Percentiles rank a stretch among this genome's conserved stretches.
phyloP scores from a whole-genome alignment of 108 stramenopile genomes.

The Cyclotella distinguenda region DNA sequence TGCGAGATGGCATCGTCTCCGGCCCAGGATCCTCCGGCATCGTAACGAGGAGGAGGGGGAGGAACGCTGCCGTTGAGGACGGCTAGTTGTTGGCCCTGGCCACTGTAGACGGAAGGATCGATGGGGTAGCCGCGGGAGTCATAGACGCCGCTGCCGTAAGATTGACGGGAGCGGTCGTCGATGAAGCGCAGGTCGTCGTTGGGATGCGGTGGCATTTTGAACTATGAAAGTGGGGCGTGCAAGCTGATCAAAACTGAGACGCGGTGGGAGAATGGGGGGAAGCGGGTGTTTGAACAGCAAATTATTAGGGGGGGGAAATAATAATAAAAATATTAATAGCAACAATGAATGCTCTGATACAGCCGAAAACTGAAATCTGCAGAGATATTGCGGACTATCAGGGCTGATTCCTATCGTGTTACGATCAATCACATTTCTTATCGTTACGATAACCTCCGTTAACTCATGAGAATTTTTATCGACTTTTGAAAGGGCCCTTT shows the following conservation, averaged over 20 bases:
- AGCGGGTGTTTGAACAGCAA: too few relatives aligned
- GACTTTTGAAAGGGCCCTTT: too few relatives aligned
- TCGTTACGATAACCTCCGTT: too few relatives aligned
- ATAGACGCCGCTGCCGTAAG: constrained; percentile 27
- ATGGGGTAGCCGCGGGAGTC: constrained; percentile 24
- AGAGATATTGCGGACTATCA: too few relatives aligned
- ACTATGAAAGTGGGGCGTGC: not conserved
- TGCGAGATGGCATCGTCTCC: constrained; percentile 31
- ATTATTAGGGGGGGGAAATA: too few relatives aligned
- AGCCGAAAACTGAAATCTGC: too few relatives aligned
- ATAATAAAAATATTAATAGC: too few relatives aligned
- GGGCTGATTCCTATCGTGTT: too few relatives aligned
- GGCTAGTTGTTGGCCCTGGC: constrained; percentile 24
- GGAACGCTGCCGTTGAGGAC: constrained; percentile 13
- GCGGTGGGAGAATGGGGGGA: too few relatives aligned
- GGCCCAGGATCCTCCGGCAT: constrained; percentile 1
- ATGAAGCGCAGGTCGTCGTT: constrained; percentile 1
- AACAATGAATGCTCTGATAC: too few relatives aligned
- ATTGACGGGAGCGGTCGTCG: constrained; percentile 23
- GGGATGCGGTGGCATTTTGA: not conserved
- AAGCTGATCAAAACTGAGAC: not conserved
- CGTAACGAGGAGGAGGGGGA: constrained; percentile 18
- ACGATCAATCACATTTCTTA: too few relatives aligned
- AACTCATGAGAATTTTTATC: too few relatives aligned
- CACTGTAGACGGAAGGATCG: constrained; percentile 27